Evolutionary conservation across 2,329 filamentous ascomycete genomes (phyloP), one percentile per base, ranked within the genome.

Genomic region (Aspergillus sp.): DNA sequence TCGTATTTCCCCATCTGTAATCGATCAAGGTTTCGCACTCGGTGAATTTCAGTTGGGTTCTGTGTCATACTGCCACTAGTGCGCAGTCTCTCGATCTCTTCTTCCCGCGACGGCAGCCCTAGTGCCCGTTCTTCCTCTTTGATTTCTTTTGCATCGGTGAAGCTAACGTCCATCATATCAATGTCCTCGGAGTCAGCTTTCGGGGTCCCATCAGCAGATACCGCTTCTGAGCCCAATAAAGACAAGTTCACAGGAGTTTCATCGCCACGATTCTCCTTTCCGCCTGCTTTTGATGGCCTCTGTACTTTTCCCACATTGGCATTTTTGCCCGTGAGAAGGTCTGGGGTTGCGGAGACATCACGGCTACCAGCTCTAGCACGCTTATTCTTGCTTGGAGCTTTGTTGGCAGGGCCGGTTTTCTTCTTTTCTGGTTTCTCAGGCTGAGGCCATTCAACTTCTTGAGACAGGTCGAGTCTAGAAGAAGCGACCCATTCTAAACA

Each of bases 1-100:
- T 97, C 91, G 71, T 87, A 89, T 66, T 88, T 87, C 45, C 95
- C 96, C 81, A 99, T 98, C 72, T 98, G 93, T 3, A 99, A 88
- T 65, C 90, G 93, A 55, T 90, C 91, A 64, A 99, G 87, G 71
- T 99, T 99, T 69, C 95, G 89, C 55, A 99, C 96, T 53, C 96
- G 89, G 23, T 93, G 93, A 60, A 99, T 92, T 71, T 99, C 96
- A 12, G 93, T 92, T 57, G 96, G 95, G 64, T 98, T 98, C 72
- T 99, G 96, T 11, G 96, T 99, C 95, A 99, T 98, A 60, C 92
- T 97, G 33, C 95, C 96, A 23, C 91, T 90, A 3, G 92, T 96
- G 41, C 95, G 87, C 9, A 99, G 82, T 72, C 97, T 96, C 73
- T 99, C 95, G 57, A 98, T 97, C 74, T 99, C 95, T 63, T 96